Conservation (phyloP, 1,284 basidiomycete genomes). For the Thecaphora thlaspeos region DNA sequence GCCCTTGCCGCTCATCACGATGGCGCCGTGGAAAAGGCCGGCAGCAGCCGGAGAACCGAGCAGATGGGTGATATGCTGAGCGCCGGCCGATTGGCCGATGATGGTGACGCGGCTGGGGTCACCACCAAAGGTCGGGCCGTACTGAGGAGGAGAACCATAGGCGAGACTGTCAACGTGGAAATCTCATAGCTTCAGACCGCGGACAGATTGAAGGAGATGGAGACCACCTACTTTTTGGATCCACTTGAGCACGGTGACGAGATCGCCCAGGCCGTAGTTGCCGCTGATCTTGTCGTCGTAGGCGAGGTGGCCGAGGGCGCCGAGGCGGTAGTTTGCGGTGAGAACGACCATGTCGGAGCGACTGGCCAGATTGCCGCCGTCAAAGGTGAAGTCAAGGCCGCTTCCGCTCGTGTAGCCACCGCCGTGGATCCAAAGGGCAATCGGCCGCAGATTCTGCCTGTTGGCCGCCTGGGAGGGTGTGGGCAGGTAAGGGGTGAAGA, state of each 20-base stretch:
- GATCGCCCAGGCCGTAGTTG: slow-evolving; percentile 50
- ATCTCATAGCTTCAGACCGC: no score
- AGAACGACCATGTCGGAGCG: slow-evolving; percentile 64
- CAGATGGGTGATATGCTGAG: no score
- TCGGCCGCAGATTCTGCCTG: slow-evolving; percentile 61
- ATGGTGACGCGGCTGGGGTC: slow-evolving; percentile 68
- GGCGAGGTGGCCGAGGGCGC: slow-evolving; percentile 30
- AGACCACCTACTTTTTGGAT: no score
- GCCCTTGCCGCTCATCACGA: no score
- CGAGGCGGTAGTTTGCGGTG: slow-evolving; percentile 64
- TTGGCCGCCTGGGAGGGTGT: slow-evolving; percentile 35
- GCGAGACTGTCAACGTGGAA: no score
- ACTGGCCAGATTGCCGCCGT: slow-evolving; percentile 61
- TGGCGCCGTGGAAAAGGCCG: no score
- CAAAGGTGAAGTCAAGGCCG: slow-evolving; percentile 59
- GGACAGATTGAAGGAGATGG: no score
- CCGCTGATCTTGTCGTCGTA: slow-evolving; percentile 33
- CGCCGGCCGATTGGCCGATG: slow-evolving; percentile 83
- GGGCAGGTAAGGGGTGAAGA: slow-evolving; percentile 62
- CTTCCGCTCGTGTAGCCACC: slow-evolving; percentile 59
- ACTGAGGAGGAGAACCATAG: no score
- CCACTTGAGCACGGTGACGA: slow-evolving; percentile 60
- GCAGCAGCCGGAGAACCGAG: no score
- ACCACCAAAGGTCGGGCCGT: slow-evolving; percentile 68
- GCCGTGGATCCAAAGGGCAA: slow-evolving; percentile 63